phyloP scores from a whole-genome alignment of 768 basidiomycete species.

The Boletellus ananas region DNA sequence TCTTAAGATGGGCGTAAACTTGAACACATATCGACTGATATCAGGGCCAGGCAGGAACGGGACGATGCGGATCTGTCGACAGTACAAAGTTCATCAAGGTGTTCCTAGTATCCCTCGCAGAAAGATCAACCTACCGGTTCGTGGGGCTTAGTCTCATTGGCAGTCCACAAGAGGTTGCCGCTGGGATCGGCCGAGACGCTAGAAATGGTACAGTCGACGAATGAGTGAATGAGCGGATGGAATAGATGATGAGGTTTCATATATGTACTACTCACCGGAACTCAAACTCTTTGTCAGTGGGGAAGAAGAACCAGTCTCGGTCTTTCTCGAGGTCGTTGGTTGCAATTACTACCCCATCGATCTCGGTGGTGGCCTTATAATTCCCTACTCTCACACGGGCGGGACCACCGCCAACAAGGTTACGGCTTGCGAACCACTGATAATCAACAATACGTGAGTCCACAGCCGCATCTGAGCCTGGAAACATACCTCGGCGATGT shows the following conservation, averaged over 20 bases:
- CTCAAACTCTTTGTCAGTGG: neutral
- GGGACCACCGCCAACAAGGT: neutral
- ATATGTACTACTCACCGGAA: neutral
- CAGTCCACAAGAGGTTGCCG: too few species aligned
- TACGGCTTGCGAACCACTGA: neutral
- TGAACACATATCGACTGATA: neutral
- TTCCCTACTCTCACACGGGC: neutral
- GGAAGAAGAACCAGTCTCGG: neutral
- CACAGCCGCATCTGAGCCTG: too few species aligned
- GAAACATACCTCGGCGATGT: conserved; percentile 2
- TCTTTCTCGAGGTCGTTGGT: neutral
- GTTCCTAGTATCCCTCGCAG: too few species aligned
- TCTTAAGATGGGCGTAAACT: neutral
- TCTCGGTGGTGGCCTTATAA: neutral
- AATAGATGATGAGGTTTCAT: too few species aligned
- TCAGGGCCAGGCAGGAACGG: too few species aligned
- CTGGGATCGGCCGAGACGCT: neutral
- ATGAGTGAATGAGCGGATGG: neutral
- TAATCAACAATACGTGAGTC: too few species aligned
- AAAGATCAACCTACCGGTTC: too few species aligned
- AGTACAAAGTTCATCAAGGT: too few species aligned
- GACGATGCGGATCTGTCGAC: too few species aligned
- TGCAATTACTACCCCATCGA: neutral
- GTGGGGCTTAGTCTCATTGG: too few species aligned
- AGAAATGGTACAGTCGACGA: neutral